Evolutionary conservation across 139 green algal genomes (phyloP), one percentile per base, ranked within the genome.

Genomic region (Astrephomene gubernaculifera): DNA sequence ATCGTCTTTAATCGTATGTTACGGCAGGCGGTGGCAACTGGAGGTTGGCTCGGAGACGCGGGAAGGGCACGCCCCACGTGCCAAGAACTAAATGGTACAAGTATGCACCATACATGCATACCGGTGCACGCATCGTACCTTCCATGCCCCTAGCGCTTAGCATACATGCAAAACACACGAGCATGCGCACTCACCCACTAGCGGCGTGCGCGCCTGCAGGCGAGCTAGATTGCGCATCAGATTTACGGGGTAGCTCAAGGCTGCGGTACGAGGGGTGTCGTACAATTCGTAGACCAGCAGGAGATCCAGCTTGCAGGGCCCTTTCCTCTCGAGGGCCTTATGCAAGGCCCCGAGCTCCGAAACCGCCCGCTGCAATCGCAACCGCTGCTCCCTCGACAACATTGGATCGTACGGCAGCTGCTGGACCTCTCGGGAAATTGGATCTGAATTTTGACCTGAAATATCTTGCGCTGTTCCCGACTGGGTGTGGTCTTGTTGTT

Each of bases 141-240:
- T 17, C 49, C 49, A 57, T 12, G 49, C 49, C 49, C 49, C 49
- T 17, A 57, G 17, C 12, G 17, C 49, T 17, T 17, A 57, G 49
- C 49, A 12, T 57, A 12, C 12, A 57, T 17, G 12, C 17, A 57
- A 57, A 57, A 57, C 49, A 12, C 57, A 67, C 57, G 19, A 14
- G 22, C 22, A 22, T 22, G 6, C 19, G 17, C 57, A 67, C 57
- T 22, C 57, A 67, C 57, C 57, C 57, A 67, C 57, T 14, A 67
- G 57, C 57, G 57, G 57, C 57, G 57, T 67, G 57, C 57, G 57
- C 57, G 57, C 57, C 57, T 67, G 57, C 57, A 67, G 57, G 17
- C 57, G 27, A 29, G 57, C 57, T 22, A 67, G 57, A 31, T 67
- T 67, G 57, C 57, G 57, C 57, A 67, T 67, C 17, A n/a, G 17